These are phyloP conservation scores for Verticillium nubilum DNA, from an alignment of 2,329 filamentous ascomycete species.

Conservation along the genomic window DNA sequence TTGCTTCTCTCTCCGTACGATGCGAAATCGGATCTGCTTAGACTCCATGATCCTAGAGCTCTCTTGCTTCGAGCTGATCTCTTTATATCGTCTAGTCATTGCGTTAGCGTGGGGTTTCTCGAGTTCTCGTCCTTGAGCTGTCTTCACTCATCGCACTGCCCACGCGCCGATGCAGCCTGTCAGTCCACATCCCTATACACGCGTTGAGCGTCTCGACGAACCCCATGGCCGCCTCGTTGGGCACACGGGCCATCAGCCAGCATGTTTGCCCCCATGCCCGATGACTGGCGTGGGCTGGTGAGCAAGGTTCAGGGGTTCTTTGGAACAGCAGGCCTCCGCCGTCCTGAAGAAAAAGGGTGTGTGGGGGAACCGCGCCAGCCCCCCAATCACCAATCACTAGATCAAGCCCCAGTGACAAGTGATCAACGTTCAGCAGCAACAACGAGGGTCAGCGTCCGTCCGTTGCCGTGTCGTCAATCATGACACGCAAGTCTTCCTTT, in stretches of 20 bases:
- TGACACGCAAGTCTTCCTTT: background rate
- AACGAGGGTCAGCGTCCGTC: background rate
- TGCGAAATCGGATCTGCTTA: background rate
- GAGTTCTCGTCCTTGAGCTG: background rate
- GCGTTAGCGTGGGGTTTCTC: background rate
- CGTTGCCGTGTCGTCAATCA: background rate
- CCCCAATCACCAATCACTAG: background rate
- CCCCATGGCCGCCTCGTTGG: background rate
- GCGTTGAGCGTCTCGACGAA: background rate
- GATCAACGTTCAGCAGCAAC: background rate
- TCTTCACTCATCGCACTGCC: background rate
- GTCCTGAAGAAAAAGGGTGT: slow-evolving; percentile 4
- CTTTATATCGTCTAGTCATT: background rate
- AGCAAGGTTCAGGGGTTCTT: background rate
- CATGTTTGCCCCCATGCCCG: background rate
- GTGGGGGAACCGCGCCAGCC: background rate
- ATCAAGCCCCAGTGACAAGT: background rate
- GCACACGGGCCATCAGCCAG: background rate
- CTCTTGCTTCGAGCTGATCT: background rate
- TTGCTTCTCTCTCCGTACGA: background rate
- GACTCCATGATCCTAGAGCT: background rate
- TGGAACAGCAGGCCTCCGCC: background rate
- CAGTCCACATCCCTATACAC: background rate
- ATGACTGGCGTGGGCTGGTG: background rate
- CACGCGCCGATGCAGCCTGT: background rate